Conservation (phyloP, 1,284 basidiomycete genomes). For the Phlebopus sp. region DNA sequence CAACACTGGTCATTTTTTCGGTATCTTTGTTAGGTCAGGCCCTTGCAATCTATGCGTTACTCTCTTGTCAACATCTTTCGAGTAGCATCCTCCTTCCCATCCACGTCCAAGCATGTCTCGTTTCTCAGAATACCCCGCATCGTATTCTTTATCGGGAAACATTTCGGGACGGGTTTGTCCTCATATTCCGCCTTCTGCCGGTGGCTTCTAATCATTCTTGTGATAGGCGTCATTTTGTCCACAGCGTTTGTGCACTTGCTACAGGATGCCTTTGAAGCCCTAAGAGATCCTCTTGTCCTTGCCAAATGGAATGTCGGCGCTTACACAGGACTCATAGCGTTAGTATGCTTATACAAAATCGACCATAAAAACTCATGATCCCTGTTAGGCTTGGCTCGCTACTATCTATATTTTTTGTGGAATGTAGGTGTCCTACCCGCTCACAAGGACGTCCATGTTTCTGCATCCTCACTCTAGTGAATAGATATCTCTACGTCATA, state of each 20-base stretch:
- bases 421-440: slow-evolving; percentile 50
- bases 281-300: slow-evolving; percentile 47
- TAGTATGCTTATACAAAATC: slow-evolving; percentile 27
- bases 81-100: slow-evolving; percentile 67
- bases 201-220: background rate
- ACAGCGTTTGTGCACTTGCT: slow-evolving; percentile 78
- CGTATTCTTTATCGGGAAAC: slow-evolving; percentile 75
- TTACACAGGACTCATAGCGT: slow-evolving; percentile 72
- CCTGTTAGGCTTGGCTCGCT: slow-evolving; percentile 55
- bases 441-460: too few species aligned
- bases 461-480: background rate
- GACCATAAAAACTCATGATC: slow-evolving; percentile 3
- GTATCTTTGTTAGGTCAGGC: slow-evolving; percentile 39
- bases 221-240: slow-evolving; percentile 67
- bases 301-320: slow-evolving; percentile 46
- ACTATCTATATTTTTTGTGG: slow-evolving; percentile 68
- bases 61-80: slow-evolving; percentile 1
- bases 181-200: background rate
- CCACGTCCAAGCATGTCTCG: slow-evolving; percentile 52
- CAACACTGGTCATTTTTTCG: slow-evolving; percentile 40
- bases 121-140: slow-evolving; percentile 60
- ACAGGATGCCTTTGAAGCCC: slow-evolving; percentile 67
- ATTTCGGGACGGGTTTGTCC: slow-evolving; percentile 69
- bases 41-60: background rate
- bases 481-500: slow-evolving; percentile 69